Evolutionary conservation across 140 eudicot genomes (phyloP), one percentile per base, ranked within the genome.

Genomic region (Flaveria floridana): DNA sequence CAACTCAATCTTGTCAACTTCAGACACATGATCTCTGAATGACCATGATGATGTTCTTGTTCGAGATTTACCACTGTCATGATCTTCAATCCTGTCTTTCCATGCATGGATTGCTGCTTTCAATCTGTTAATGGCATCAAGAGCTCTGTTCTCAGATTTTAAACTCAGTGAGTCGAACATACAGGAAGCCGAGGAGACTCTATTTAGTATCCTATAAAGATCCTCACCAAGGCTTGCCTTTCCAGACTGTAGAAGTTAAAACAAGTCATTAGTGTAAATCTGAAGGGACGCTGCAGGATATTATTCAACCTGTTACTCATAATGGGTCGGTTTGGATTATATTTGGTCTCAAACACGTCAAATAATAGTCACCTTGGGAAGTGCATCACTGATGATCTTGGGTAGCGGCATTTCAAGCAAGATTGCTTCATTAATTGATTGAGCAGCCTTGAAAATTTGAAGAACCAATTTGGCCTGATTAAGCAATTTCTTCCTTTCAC

Each of bases 391-490:
- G 16, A 95, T 83, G 44, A 62, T 41, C 2, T 79, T 50, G n/a
- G 99, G 99, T 10, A 95, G 69, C 0, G 89, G 85, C 95, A 95
- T 91, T 79, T 87, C 95, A 20, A 66, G 84, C 82, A 95, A 78
- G 61, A 95, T 82, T 55, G 79, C 82, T 44, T 95, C 91, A 12
- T 91, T 95, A 44, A 91, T 95, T 3, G 95, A 70, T 83, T 91
- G 89, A 57, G 99, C 91, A 68, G 97, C 99, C 82, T 95, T 95
- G 80, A 87, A 95, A 15, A 89, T 85, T 82, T 95, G 97, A 75
- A 84, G 82, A 30, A 91, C 89, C 75, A 88, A 37, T 83, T 85
- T 89, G 7, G 89, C 97, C 80, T 65, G 83, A 63, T 81, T 71
- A 48, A 91, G 70, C 89, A 95, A 64, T 72, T 83, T 87, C 82